phyloP scores from a whole-genome alignment of 495 filamentous ascomycete genomes.

The Penicillium bovifimosum region DNA sequence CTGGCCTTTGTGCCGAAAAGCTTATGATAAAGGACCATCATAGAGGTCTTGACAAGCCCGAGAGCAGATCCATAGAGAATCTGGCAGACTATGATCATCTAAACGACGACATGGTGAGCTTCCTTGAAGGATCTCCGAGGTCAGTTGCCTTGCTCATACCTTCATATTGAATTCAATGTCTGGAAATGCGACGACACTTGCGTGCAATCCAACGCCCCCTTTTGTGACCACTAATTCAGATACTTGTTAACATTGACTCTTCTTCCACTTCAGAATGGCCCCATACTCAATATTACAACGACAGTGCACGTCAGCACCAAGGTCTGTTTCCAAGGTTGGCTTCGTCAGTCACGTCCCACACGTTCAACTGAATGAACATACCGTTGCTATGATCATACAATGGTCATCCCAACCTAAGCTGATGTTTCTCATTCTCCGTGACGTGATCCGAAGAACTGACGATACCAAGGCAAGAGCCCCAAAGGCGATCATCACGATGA shows the following conservation, averaged over 20 bases:
- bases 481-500: conserved; percentile 1
- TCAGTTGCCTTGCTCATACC: background rate
- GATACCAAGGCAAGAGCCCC: background rate
- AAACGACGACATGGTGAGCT: background rate
- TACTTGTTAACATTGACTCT: background rate
- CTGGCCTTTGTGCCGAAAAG: conserved; percentile 16
- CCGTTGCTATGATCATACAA: background rate
- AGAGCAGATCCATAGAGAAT: conserved; percentile 11
- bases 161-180: conserved; percentile 5
- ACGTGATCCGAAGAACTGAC: background rate
- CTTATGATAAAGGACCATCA: conserved; percentile 12
- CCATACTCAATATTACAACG: conserved; percentile 7
- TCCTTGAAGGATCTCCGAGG: background rate
- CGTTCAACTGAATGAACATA: background rate
- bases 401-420: conserved; percentile 4
- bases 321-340: background rate
- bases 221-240: conserved; percentile 1
- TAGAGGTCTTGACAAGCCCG: conserved; percentile 14
- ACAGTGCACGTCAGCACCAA: conserved; percentile 2
- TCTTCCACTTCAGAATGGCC: background rate
- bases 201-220: conserved; percentile 6
- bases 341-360: background rate
- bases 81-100: conserved; percentile 10
- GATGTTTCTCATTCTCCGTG: conserved; percentile 4
- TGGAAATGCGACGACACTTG: background rate